A percentile compares a stretch with the other conserved stretches of the same genome.
Evolutionary conservation across 306 rosid genomes (phyloP).

Genomic region (Inga leiocalycina): DNA sequence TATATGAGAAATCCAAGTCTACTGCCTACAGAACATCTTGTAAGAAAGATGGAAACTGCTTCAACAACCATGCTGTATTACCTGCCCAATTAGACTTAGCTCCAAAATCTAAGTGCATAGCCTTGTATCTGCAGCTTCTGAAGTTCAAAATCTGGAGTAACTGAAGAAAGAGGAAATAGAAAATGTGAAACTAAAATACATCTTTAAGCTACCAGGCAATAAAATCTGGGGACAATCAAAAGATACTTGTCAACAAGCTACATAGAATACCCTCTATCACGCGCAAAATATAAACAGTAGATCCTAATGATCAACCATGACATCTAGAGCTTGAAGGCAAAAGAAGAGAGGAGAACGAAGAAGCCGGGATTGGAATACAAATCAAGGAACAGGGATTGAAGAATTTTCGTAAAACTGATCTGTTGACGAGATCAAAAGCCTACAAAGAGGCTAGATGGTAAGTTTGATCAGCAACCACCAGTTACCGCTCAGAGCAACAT

Average conservation of each 20-base stretch:
- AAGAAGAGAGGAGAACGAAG: background rate
- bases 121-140: conserved; percentile 34
- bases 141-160: conserved; percentile 30
- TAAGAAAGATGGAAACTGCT: conserved; percentile 14
- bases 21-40: conserved; percentile 15
- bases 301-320: conserved; percentile 27
- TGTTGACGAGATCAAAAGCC: conserved; percentile 37
- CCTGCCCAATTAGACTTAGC: conserved; percentile 41
- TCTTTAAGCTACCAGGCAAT: conserved; percentile 7
- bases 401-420: conserved; percentile 28
- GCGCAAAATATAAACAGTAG: conserved; percentile 23
- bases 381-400: conserved; percentile 31
- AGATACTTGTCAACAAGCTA: background rate
- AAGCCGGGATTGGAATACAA: conserved; percentile 22
- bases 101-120: conserved; percentile 23
- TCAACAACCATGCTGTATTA: conserved; percentile 5
- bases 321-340: conserved; percentile 2
- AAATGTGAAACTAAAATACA: conserved; percentile 1
- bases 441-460: conserved; percentile 35
- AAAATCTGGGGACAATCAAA: conserved; percentile 19
- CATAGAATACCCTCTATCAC: conserved; percentile 4
- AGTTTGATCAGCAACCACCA: conserved; percentile 31
- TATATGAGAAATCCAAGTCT: conserved; percentile 14
- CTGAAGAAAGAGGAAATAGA: conserved; percentile 31
- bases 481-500: conserved; percentile 28